Percentiles rank a stretch among this genome's conserved stretches.
Evolutionary conservation across 257 asterid genomes (phyloP).

Genomic region (Echites panduratus): DNA sequence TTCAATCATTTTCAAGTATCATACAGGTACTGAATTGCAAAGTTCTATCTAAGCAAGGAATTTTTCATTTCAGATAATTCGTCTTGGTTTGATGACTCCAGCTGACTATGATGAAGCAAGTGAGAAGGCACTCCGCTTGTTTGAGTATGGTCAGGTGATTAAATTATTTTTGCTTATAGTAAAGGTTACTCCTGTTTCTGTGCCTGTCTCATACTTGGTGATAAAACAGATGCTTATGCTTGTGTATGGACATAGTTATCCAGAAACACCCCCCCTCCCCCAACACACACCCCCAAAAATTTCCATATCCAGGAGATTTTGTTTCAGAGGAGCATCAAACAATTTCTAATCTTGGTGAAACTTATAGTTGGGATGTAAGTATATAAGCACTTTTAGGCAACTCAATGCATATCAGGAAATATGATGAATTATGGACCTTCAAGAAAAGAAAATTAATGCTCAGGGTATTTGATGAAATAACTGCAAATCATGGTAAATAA

Average conservation of each 20-base stretch:
- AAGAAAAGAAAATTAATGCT: background rate
- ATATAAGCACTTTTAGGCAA: background rate
- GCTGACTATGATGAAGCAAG: constrained; percentile 75
- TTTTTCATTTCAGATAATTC: constrained; percentile 54
- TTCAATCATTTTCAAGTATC: background rate
- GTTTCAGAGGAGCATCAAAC: background rate
- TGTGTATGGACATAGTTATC: background rate
- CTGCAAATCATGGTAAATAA: background rate
- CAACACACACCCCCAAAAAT: too few relatives aligned
- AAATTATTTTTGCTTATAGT: background rate
- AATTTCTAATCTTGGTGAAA: background rate
- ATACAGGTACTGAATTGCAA: background rate
- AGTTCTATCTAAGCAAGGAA: constrained; percentile 7
- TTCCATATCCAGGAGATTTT: background rate
- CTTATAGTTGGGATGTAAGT: background rate
- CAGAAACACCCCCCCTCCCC: too few relatives aligned
- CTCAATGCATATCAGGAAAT: background rate
- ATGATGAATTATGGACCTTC: background rate
- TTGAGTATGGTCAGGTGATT: constrained; percentile 84
- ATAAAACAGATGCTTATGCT: background rate
- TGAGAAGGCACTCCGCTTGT: constrained; percentile 66
- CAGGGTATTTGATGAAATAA: background rate
- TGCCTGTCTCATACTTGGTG: background rate
- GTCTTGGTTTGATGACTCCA: constrained; percentile 67
- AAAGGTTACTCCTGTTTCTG: background rate